These are phyloP conservation scores for Ceratonia siliqua DNA, from an alignment of 306 rosid species.

Conservation along the genomic window DNA sequence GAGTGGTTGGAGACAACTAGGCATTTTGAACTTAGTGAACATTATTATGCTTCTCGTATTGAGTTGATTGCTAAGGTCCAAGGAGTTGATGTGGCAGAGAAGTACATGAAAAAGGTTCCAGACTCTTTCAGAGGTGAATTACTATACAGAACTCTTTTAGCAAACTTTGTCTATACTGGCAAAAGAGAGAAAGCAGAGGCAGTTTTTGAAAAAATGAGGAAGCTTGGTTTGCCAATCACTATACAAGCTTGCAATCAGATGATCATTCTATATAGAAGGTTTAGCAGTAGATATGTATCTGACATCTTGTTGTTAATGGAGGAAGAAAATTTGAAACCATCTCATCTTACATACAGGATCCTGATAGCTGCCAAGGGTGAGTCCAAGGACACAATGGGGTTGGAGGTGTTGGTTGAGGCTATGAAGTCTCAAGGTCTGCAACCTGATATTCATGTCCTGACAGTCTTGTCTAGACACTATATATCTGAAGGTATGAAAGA, in stretches of 20 bases:
- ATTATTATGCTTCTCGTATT: constrained; percentile 25
- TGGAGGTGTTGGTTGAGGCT: constrained; percentile 24
- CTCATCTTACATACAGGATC: constrained; percentile 24
- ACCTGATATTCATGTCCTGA: constrained; percentile 16
- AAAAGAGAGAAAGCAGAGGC: constrained; percentile 30
- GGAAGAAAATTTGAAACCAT: constrained; percentile 29
- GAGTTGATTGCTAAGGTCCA: constrained; percentile 23
- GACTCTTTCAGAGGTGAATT: background rate
- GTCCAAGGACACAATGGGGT: constrained; percentile 1
- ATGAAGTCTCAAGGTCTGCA: constrained; percentile 29
- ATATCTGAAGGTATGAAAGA: constrained; percentile 29
- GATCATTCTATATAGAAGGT: constrained; percentile 28
- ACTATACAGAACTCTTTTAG: constrained; percentile 17
- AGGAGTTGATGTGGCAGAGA: constrained; percentile 24
- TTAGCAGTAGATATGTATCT: constrained; percentile 2
- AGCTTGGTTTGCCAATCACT: constrained; percentile 19
- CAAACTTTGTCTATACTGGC: background rate
- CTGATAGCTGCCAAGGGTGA: constrained; percentile 7
- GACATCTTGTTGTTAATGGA: constrained; percentile 26
- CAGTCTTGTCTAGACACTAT: constrained; percentile 6
- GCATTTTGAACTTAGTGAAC: background rate
- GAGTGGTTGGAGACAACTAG: constrained; percentile 21
- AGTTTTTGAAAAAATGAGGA: constrained; percentile 20
- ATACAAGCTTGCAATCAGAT: constrained; percentile 26
- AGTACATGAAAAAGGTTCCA: constrained; percentile 27